Percentiles rank a stretch among this genome's conserved stretches.
phyloP scores from a whole-genome alignment of 768 basidiomycete species.

The Termitomyces sp. region DNA sequence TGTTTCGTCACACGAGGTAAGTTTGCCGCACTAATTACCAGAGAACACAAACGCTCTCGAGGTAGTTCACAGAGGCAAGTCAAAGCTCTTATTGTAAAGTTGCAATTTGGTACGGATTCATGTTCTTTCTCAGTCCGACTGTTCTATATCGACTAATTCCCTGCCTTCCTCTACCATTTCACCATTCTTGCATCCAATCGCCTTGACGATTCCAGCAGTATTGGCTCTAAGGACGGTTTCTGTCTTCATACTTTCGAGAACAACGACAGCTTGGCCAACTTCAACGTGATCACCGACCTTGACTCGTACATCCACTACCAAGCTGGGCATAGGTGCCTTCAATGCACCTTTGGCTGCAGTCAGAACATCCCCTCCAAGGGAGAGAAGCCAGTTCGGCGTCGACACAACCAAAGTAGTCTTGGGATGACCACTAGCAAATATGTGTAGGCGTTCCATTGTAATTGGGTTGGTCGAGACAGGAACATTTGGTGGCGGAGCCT shows the following conservation, averaged over 20 bases:
- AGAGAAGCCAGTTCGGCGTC: slow-evolving; percentile 64
- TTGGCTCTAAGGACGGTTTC: slow-evolving; percentile 82
- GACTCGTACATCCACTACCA: slow-evolving; percentile 86
- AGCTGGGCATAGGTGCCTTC: slow-evolving; percentile 88
- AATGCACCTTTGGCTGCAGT: slow-evolving; percentile 57
- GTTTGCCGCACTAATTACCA: not conserved
- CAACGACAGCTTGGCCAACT: slow-evolving; percentile 74
- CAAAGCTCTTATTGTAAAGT: not conserved
- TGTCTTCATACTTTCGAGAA: slow-evolving; percentile 97
- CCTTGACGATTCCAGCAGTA: slow-evolving; percentile 60
- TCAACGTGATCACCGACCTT: slow-evolving; percentile 72
- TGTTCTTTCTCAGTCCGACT: slow-evolving; percentile 10
- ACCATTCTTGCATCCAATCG: slow-evolving; percentile 74
- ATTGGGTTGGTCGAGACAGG: slow-evolving; percentile 50
- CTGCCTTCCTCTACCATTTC: slow-evolving; percentile 90
- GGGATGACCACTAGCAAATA: slow-evolving; percentile 56
- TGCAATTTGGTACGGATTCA: not conserved
- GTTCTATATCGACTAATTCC: slow-evolving; percentile 69
- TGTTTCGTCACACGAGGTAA: no score
- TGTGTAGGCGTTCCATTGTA: slow-evolving; percentile 69
- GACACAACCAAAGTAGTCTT: slow-evolving; percentile 67
- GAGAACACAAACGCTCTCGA: not conserved
- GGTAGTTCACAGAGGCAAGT: not conserved
- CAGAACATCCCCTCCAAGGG: slow-evolving; percentile 56
- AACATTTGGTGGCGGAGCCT: slow-evolving; percentile 46